These are phyloP conservation scores for Ajuga chamaepitys DNA, from an alignment of 257 asterid genomes.

Conservation along the genomic window DNA sequence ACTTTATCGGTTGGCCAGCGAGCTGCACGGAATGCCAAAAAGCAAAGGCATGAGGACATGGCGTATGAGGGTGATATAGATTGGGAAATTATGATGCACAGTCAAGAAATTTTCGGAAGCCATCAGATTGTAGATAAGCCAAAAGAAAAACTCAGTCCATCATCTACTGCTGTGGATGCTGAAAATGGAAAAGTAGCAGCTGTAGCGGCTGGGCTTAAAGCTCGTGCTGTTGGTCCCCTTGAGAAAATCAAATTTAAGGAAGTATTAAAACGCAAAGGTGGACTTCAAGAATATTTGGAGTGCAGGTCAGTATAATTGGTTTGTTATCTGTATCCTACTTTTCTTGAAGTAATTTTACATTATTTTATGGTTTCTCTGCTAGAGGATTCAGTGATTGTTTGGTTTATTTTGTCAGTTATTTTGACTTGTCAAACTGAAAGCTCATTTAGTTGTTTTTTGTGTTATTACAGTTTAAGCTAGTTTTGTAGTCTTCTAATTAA, in stretches of 20 bases:
- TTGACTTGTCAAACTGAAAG: slow-evolving; percentile 5
- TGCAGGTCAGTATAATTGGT: slow-evolving; percentile 66
- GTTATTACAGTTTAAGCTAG: not conserved
- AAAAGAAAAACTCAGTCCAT: slow-evolving; percentile 39
- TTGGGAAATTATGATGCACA: slow-evolving; percentile 78
- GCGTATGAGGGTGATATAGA: slow-evolving; percentile 97
- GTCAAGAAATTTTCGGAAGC: slow-evolving; percentile 56
- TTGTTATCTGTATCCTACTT: slow-evolving; percentile 11
- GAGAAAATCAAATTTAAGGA: slow-evolving; percentile 92
- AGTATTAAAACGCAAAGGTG: slow-evolving; percentile 87
- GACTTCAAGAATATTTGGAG: slow-evolving; percentile 85
- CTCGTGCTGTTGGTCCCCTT: slow-evolving; percentile 75
- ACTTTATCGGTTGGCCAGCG: slow-evolving; percentile 51
- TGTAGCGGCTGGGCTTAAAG: slow-evolving; percentile 78
- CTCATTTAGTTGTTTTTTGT: slow-evolving; percentile 2
- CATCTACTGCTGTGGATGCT: slow-evolving; percentile 37
- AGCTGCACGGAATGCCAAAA: slow-evolving; percentile 56
- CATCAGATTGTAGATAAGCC: slow-evolving; percentile 46
- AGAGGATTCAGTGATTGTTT: not conserved
- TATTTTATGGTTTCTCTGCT: slow-evolving; percentile 8
- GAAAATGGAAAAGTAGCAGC: slow-evolving; percentile 81
- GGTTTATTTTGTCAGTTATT: slow-evolving; percentile 5
- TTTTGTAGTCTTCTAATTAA: not conserved
- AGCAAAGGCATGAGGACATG: slow-evolving; percentile 89
- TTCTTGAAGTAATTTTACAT: slow-evolving; percentile 11